A percentile compares a stretch with the other conserved stretches of the same genome.
phyloP scores from a whole-genome alignment of 305 asterid species.

The Solanum aculeatissimum region DNA sequence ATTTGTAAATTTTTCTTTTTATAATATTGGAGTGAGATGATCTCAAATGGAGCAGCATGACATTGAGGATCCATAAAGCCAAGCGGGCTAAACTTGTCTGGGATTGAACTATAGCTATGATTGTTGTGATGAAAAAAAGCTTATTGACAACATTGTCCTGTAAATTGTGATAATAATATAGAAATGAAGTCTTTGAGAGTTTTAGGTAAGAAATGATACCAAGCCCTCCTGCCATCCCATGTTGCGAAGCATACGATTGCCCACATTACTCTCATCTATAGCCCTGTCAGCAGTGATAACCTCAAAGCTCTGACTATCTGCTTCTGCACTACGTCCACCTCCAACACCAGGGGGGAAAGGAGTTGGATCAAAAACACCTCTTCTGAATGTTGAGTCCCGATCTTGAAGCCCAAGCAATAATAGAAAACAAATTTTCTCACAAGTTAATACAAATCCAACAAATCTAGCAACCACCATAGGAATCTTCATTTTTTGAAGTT shows the following conservation, averaged over 20 bases:
- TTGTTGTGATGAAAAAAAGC: not conserved
- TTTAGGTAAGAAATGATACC: slow-evolving; percentile 70
- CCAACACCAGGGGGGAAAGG: slow-evolving; percentile 99
- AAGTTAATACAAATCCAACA: slow-evolving; percentile 52
- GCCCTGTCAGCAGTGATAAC: slow-evolving; percentile 87
- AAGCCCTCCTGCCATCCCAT: slow-evolving; percentile 99
- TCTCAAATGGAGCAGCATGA: not conserved
- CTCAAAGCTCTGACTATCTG: slow-evolving; percentile 60
- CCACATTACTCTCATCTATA: slow-evolving; percentile 88
- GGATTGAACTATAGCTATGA: not conserved
- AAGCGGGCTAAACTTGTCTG: not conserved
- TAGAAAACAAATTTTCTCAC: slow-evolving; percentile 60
- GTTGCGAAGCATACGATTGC: slow-evolving; percentile 97
- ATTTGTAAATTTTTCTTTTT: not conserved
- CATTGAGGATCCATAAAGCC: not conserved
- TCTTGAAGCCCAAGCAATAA: slow-evolving; percentile 57
- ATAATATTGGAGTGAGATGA: not conserved
- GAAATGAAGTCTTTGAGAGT: slow-evolving; percentile 11
- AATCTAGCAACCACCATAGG: slow-evolving; percentile 57
- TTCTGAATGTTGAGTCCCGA: slow-evolving; percentile 59
- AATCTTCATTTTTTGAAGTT: slow-evolving; percentile 31
- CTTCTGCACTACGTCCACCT: slow-evolving; percentile 82
- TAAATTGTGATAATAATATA: not conserved
- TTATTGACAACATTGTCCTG: not conserved
- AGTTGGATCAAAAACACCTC: slow-evolving; percentile 79